Evolutionary conservation across 768 basidiomycete species (phyloP).

Genomic region (Lactifluus pinguis): DNA sequence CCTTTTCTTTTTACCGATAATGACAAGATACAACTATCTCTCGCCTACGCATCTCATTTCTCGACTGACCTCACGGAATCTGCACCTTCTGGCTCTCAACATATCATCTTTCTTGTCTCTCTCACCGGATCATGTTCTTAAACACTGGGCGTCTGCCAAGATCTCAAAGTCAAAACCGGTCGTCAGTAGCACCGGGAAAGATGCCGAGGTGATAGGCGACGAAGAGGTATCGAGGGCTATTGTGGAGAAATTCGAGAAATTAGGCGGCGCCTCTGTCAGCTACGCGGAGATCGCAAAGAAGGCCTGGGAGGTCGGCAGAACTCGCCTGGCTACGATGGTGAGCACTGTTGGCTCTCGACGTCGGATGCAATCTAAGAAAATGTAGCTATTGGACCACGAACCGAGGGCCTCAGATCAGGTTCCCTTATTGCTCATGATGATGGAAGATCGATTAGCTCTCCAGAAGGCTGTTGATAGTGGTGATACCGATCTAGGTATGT

Average conservation of each 20-base stretch:
- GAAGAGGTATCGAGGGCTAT: slow-evolving; percentile 74
- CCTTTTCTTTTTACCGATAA: neutral
- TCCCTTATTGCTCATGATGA: slow-evolving; percentile 87
- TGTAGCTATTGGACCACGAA: slow-evolving; percentile 85
- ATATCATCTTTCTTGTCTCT: slow-evolving; percentile 79
- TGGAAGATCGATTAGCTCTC: slow-evolving; percentile 83
- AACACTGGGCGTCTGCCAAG: slow-evolving; percentile 94
- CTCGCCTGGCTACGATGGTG: slow-evolving; percentile 78
- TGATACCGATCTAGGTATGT: slow-evolving; percentile 84
- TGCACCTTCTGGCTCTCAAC: slow-evolving; percentile 87
- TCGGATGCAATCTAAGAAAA: neutral
- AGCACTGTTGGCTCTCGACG: neutral
- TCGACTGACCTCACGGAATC: slow-evolving; percentile 76
- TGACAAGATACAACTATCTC: slow-evolving; percentile 63
- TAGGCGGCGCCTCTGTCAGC: slow-evolving; percentile 72
- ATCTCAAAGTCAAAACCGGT: slow-evolving; percentile 65
- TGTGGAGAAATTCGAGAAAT: slow-evolving; percentile 80
- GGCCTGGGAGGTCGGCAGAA: slow-evolving; percentile 85
- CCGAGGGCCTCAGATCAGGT: slow-evolving; percentile 85
- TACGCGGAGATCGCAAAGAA: slow-evolving; percentile 92
- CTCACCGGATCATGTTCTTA: slow-evolving; percentile 78
- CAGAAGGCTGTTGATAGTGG: slow-evolving; percentile 89
- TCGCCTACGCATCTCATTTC: slow-evolving; percentile 76
- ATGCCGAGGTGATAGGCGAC: slow-evolving; percentile 56
- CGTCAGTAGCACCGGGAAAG: slow-evolving; percentile 41